These are phyloP conservation scores for Coemansia sp. DNA, from an alignment of 192 early-diverging fungal genomes.

Conservation along the genomic window DNA sequence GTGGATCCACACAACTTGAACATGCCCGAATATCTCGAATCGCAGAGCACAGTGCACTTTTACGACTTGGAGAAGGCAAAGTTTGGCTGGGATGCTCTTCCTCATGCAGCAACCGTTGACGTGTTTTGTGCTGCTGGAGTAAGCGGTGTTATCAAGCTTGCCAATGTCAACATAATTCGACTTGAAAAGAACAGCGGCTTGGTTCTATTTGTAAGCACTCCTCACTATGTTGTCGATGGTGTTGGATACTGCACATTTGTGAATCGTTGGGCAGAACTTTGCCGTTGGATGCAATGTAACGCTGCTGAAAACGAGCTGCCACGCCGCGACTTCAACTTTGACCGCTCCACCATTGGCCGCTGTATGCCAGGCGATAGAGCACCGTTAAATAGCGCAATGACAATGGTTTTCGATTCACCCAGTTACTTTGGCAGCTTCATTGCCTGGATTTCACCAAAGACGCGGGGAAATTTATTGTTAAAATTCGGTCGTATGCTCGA, in stretches of 20 bases:
- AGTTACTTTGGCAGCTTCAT: conserved; percentile 5
- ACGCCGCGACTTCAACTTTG: conserved; percentile 19
- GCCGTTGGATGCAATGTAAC: background rate
- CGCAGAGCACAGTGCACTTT: conserved; percentile 11
- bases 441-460: conserved; percentile 14
- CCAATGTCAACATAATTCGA: conserved; percentile 11
- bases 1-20: conserved; percentile 17
- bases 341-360: conserved; percentile 20
- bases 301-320: background rate
- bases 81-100: conserved; percentile 18
- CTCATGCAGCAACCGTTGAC: background rate
- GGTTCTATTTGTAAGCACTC: conserved; percentile 20
- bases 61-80: conserved; percentile 1
- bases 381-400: conserved; percentile 6
- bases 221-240: conserved; percentile 21
- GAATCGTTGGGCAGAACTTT: conserved; percentile 20
- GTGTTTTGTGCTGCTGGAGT: background rate
- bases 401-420: conserved; percentile 13
- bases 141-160: conserved; percentile 15
- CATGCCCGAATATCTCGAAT: conserved; percentile 27
- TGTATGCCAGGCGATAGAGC: conserved; percentile 17
- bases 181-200: conserved; percentile 27
- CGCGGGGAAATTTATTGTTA: background rate
- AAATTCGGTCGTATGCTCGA: background rate
- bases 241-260: conserved; percentile 20